Percentiles rank a stretch among this genome's conserved stretches.
These are phyloP conservation scores for Aspergillus luchuensis DNA, from an alignment of 2,329 filamentous ascomycete species.

Conservation along the genomic window DNA sequence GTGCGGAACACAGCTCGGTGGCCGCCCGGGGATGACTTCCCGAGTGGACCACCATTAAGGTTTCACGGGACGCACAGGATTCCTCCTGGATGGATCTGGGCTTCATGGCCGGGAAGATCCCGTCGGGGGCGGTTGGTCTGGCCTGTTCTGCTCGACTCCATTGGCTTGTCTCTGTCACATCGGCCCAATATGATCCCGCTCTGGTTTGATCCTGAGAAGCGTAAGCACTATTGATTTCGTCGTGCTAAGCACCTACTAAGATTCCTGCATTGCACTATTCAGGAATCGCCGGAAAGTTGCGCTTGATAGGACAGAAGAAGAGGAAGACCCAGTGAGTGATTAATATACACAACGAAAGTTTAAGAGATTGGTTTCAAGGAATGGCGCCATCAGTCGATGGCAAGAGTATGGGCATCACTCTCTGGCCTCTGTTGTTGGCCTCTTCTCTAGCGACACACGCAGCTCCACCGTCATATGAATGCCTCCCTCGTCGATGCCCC, in stretches of 20 bases:
- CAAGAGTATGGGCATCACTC: background rate
- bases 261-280: background rate
- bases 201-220: background rate
- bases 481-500: constrained; percentile 20
- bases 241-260: background rate
- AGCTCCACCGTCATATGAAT: constrained; percentile 35
- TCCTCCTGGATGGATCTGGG: background rate
- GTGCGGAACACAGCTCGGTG: background rate
- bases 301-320: background rate
- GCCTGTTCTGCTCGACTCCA: too few relatives aligned
- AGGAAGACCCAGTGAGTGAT: background rate
- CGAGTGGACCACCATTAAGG: background rate
- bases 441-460: constrained; percentile 24
- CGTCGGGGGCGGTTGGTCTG: background rate
- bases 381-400: background rate
- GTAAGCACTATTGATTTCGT: background rate
- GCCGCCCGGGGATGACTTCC: background rate
- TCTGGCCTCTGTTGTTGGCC: background rate
- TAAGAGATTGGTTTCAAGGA: background rate
- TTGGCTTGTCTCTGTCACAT: background rate
- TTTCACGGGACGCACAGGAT: background rate
- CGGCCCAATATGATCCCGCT: background rate
- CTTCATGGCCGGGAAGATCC: background rate
- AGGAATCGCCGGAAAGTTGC: background rate
- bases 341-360: background rate